Percentiles rank a stretch among this genome's conserved stretches.
These are phyloP conservation scores for Crithidia thermophila DNA, from an alignment of 208 protist species.

Conservation along the genomic window DNA sequence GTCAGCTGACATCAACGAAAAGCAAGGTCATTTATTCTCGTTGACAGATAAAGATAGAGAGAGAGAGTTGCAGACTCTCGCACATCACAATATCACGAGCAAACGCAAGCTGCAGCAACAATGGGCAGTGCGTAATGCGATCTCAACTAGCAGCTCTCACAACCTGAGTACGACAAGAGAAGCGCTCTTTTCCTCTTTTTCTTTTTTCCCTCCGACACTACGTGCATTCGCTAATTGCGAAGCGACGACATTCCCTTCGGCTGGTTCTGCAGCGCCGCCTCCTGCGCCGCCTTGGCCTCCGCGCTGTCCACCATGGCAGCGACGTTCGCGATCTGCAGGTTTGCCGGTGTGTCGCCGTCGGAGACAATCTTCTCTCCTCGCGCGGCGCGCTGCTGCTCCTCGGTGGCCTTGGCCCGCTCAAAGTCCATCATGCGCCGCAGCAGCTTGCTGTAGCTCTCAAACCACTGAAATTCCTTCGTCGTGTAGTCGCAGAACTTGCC, in stretches of 20 bases:
- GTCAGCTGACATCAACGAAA: too few species aligned
- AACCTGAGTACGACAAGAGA: too few species aligned
- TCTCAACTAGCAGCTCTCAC: too few species aligned
- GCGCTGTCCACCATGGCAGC: conserved; percentile 57
- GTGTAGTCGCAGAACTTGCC: conserved; percentile 92
- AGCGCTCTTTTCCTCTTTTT: conserved; percentile 12
- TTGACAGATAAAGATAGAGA: too few species aligned
- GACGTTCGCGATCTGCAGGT: conserved; percentile 58
- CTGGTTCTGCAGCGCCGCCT: conserved; percentile 32
- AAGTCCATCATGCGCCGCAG: conserved; percentile 82
- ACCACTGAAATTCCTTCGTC: conserved; percentile 88
- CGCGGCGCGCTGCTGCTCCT: conserved; percentile 29
- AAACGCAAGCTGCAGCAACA: too few species aligned
- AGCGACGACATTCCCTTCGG: conserved; percentile 21
- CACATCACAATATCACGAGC: too few species aligned
- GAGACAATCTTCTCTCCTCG: conserved; percentile 25
- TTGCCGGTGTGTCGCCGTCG: conserved; percentile 41
- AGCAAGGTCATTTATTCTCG: too few species aligned
- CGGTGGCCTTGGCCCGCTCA: conserved; percentile 47
- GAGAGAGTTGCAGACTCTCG: too few species aligned
- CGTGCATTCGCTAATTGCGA: background rate
- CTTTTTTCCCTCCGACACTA: too few species aligned
- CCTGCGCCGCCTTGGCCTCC: conserved; percentile 25
- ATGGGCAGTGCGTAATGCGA: too few species aligned
- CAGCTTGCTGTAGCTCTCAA: conserved; percentile 86